phyloP scores from a whole-genome alignment of 768 basidiomycete genomes.

The Calvatia gigantea region DNA sequence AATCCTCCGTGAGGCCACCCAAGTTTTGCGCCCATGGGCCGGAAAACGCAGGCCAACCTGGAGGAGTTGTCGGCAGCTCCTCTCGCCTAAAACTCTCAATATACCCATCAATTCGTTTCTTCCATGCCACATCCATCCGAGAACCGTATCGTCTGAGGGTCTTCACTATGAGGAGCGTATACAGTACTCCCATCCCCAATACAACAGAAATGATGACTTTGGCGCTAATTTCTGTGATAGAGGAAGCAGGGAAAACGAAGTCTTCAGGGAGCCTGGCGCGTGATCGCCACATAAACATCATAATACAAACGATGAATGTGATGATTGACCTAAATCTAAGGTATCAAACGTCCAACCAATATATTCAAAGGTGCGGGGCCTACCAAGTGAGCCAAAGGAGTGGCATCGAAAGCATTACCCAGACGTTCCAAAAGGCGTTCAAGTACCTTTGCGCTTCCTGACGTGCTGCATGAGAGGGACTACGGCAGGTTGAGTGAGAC shows the following conservation, averaged over 20 bases:
- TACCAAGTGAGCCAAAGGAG: constrained; percentile 61
- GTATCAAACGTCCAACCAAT: neutral
- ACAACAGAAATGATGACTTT: constrained; percentile 38
- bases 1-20: no score
- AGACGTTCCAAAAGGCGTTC: constrained; percentile 51
- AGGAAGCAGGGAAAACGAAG: neutral
- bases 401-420: constrained; percentile 60
- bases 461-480: neutral
- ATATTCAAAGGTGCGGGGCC: neutral
- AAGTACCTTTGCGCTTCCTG: constrained; percentile 46
- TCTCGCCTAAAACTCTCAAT: neutral
- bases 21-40: no score
- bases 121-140: constrained; percentile 22
- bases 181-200: constrained; percentile 42
- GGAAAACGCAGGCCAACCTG: no score
- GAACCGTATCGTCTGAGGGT: constrained; percentile 22
- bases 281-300: constrained; percentile 54
- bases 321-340: constrained; percentile 47
- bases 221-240: neutral
- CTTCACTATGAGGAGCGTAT: constrained; percentile 15
- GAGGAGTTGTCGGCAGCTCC: neutral
- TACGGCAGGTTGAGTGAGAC: neutral
- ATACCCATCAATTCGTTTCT: constrained; percentile 12
- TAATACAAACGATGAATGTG: constrained; percentile 49
- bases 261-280: constrained; percentile 28